Percentiles rank a stretch among this genome's conserved stretches.
phyloP scores from a whole-genome alignment of 2,329 filamentous ascomycete genomes.

The Xylariaceae sp. region DNA sequence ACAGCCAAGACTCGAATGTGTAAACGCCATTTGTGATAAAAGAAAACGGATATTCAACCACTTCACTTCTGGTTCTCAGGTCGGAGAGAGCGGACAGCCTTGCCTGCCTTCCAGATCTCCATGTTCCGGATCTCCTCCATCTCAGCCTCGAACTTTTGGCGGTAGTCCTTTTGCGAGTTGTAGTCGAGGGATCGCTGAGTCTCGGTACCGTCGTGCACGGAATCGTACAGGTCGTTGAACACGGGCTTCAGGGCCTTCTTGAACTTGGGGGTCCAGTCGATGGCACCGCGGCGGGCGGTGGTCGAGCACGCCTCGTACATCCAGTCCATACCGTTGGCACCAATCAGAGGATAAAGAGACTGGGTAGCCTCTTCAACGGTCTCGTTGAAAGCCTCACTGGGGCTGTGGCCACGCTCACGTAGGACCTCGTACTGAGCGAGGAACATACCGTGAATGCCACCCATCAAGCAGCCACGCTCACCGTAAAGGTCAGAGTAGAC shows the following conservation, averaged over 20 bases:
- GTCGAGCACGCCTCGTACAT: slow-evolving; percentile 99
- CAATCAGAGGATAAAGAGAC: slow-evolving; percentile 95
- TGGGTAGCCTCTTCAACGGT: slow-evolving; percentile 99
- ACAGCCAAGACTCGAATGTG: slow-evolving; percentile 15
- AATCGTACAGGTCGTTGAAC: slow-evolving; percentile 95
- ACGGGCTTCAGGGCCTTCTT: slow-evolving; percentile 98
- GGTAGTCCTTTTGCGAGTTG: slow-evolving; percentile 94
- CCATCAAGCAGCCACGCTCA: slow-evolving; percentile 99
- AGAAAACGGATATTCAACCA: not conserved
- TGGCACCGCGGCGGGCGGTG: slow-evolving; percentile 94
- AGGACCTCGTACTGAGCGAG: slow-evolving; percentile 99
- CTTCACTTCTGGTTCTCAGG: slow-evolving; percentile 80
- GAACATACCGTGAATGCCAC: slow-evolving; percentile 99
- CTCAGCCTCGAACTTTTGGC: slow-evolving; percentile 95
- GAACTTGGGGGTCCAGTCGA: slow-evolving; percentile 97
- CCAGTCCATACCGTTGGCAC: slow-evolving; percentile 99
- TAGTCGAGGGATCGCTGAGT: slow-evolving; percentile 95
- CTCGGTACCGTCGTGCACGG: slow-evolving; percentile 86
- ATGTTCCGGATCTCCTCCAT: slow-evolving; percentile 96
- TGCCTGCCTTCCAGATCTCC: slow-evolving; percentile 99
- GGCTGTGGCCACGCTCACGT: slow-evolving; percentile 95
- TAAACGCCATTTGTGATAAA: slow-evolving; percentile 14
- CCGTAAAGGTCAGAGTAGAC: slow-evolving; percentile 99
- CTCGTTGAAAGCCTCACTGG: slow-evolving; percentile 99
- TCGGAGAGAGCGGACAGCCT: slow-evolving; percentile 86